Conservation (phyloP, 495 filamentous ascomycete genomes). For the Penicillium arizonense region DNA sequence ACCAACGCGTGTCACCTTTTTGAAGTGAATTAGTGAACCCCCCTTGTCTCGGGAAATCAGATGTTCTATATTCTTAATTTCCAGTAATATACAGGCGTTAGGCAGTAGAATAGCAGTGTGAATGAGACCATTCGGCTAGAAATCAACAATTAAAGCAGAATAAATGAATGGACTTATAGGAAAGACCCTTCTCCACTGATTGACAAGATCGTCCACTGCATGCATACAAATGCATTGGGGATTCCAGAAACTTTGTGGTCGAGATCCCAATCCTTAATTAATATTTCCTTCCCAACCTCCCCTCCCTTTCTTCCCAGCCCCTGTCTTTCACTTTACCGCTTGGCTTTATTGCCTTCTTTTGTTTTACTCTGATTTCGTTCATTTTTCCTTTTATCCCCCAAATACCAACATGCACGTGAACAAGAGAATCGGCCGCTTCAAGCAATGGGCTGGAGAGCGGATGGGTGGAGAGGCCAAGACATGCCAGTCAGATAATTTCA, state of each 20-base stretch:
- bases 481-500: conserved; percentile 88
- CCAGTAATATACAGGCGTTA: too few relatives aligned
- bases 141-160: too few relatives aligned
- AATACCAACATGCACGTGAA: conserved; percentile 76
- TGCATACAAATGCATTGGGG: conserved; percentile 22
- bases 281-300: conserved; percentile 13
- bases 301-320: conserved; percentile 11
- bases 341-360: background rate
- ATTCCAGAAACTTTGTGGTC: conserved; percentile 17
- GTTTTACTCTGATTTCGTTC: conserved; percentile 6
- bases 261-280: conserved; percentile 2
- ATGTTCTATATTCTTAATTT: too few relatives aligned
- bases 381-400: background rate
- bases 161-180: background rate
- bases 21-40: too few relatives aligned
- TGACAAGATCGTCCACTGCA: conserved; percentile 19
- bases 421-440: conserved; percentile 93
- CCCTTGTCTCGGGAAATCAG: background rate
- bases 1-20: conserved; percentile 32
- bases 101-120: too few relatives aligned
- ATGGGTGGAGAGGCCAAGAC: conserved; percentile 95
- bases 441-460: conserved; percentile 97
- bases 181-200: conserved; percentile 6
- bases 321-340: conserved; percentile 8
- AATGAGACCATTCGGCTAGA: background rate